These are phyloP conservation scores for Aspergillus vadensis DNA, from an alignment of 2,329 filamentous ascomycete species.

Conservation along the genomic window DNA sequence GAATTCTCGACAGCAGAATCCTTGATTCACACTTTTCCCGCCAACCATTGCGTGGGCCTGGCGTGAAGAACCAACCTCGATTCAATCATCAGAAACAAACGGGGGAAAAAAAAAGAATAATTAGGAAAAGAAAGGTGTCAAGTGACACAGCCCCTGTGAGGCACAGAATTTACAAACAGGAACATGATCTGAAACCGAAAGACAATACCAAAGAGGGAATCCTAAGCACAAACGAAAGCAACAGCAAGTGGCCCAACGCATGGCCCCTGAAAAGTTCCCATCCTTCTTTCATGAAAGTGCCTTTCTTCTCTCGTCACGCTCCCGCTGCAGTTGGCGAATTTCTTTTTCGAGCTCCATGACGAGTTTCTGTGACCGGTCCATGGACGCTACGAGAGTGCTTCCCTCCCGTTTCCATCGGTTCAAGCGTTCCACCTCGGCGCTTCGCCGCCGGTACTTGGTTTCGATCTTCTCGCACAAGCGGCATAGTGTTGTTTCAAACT, in stretches of 20 bases:
- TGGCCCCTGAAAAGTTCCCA: background rate
- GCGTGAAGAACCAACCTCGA: slow-evolving; percentile 32
- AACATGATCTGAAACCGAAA: slow-evolving; percentile 14
- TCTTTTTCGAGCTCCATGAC: slow-evolving; percentile 72
- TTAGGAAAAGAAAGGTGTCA: slow-evolving; percentile 14
- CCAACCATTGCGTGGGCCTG: slow-evolving; percentile 27
- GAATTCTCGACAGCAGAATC: slow-evolving; percentile 23
- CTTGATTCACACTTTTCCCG: slow-evolving; percentile 22
- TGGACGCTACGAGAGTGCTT: slow-evolving; percentile 58
- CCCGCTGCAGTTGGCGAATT: slow-evolving; percentile 65
- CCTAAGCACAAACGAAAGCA: slow-evolving; percentile 24
- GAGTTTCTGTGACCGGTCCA: slow-evolving; percentile 69
- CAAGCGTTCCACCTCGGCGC: slow-evolving; percentile 74
- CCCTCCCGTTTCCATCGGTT: slow-evolving; percentile 76
- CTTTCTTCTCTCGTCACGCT: slow-evolving; percentile 50
- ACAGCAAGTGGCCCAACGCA: slow-evolving; percentile 16
- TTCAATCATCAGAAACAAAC: slow-evolving; percentile 24
- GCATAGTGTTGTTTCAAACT: slow-evolving; percentile 66
- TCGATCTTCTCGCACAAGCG: slow-evolving; percentile 86
- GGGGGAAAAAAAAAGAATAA: slow-evolving; percentile 3
- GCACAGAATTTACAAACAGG: slow-evolving; percentile 29
- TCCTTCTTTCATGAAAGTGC: slow-evolving; percentile 26
- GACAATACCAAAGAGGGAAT: slow-evolving; percentile 23
- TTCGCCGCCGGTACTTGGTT: slow-evolving; percentile 74
- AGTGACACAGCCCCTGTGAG: slow-evolving; percentile 25